Evolutionary conservation across 257 asterid species (phyloP), one percentile per base, ranked within the genome.

Genomic region (Mitragyna speciosa): DNA sequence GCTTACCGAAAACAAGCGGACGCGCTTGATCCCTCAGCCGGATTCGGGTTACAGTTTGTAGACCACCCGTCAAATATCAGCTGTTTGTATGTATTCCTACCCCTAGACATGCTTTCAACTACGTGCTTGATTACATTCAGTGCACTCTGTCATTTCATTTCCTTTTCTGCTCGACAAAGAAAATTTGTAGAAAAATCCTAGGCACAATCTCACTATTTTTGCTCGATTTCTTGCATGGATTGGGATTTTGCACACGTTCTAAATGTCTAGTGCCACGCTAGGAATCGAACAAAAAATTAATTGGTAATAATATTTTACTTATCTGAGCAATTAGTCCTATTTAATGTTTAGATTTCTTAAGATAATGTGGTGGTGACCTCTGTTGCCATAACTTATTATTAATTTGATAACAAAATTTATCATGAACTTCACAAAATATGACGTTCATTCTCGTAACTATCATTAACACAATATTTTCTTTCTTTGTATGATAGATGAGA

Each of bases 21-120:
- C 4, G 43, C 51, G 1, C 26, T n/a, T 68, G 78, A 73, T 59
- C 77, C 36, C 47, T 61, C 41, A 47, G 73, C 67, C 61, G 43
- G 71, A 74, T 17, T 59, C 30, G 52, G 73, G 26, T 8, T 20
- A 33, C 19, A 69, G 52, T 22, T 43, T 19, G 76, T 11, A 68
- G 75, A 80, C 83, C 67, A 73, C 73, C 75, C 73, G 79, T 80
- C 83, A 73, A 73, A 72, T 36, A n/a, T n/a, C n/a, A n/a, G n/a
- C n/a, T 52, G 58, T 14, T 52, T 15, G 12, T 48, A 28, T 83
- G 83, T 79, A 31, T 16, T 52, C 79, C 73, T 33, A 41, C 79
- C 26, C 24, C 59, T 26, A 19, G 80, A 84, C 84, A 81, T 81
- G 83, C 82, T 64, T 76, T 10, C 72, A 69, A 56, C 78, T 75